A percentile compares a stretch with the other conserved stretches of the same genome.
phyloP scores from a whole-genome alignment of 352 stramenopile species.

The Pythium oligandrum region DNA sequence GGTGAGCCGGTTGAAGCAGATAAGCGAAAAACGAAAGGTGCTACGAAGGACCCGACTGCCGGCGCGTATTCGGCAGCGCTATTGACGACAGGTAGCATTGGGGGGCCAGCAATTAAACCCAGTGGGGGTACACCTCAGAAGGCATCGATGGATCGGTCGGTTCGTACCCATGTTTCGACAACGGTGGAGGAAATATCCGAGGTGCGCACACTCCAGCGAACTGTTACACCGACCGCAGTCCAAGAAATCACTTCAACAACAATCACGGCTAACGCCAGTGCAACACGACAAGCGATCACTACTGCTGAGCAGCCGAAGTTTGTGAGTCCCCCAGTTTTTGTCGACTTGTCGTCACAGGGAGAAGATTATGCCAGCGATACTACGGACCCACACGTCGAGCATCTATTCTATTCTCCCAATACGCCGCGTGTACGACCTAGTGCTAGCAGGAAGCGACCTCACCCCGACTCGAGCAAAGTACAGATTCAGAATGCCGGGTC shows the following conservation, averaged over 20 bases:
- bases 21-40: constrained; percentile 11
- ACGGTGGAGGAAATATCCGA: too few species aligned
- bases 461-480: constrained; percentile 12
- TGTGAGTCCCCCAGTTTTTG: constrained; percentile 28
- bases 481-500: too few species aligned
- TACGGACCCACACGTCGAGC: constrained; percentile 67
- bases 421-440: constrained; percentile 25
- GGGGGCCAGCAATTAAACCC: too few species aligned
- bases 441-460: constrained; percentile 25
- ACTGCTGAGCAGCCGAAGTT: neutral
- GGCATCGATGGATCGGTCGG: too few species aligned
- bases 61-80: constrained; percentile 60
- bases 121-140: too few species aligned
- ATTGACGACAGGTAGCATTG: too few species aligned
- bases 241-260: too few species aligned
- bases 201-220: too few species aligned
- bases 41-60: neutral
- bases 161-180: too few species aligned
- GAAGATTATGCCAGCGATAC: constrained; percentile 56
- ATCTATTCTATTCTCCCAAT: constrained; percentile 78
- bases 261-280: too few species aligned
- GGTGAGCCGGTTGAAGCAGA: constrained; percentile 19
- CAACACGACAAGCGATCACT: too few species aligned
- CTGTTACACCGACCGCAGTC: too few species aligned
- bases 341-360: constrained; percentile 60